Evolutionary conservation across 1,284 basidiomycete species (phyloP), one percentile per base, ranked within the genome.

Genomic region (Trichosporon sp.): DNA sequence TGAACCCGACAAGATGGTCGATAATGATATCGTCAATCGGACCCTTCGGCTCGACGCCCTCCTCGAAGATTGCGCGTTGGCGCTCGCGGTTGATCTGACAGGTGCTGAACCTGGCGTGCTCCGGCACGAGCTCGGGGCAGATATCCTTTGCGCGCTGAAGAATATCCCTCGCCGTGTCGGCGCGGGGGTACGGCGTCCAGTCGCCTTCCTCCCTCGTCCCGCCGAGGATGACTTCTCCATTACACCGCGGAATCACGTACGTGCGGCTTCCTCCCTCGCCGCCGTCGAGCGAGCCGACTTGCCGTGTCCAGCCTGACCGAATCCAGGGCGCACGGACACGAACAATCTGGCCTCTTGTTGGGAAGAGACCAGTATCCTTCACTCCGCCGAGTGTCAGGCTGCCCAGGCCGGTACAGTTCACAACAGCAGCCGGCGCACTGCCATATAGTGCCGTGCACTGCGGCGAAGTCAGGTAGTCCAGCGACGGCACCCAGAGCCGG

Each of bases 321-420:
- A 80, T 56, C 77, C 77, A 79, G 0, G 76, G 76, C 7, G 85
- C 85, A 11, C 78, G 72, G 7, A 86, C 69, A 10, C 84, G 69
- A 13, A 84, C 82, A 1, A 84, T 81, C 69, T 87, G 86, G 0
- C 86, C 85, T 19, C 85, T 78, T 6, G 83, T 82, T 3, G 85
- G 85, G 69, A 81, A 84, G 9, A 86, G 80, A 60, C 73, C 67
- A 1, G 16, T 3, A 67, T 86, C 85, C 61, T 82, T 78, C 0
- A 86, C 81, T 5, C 82, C 83, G 14, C 81, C 81, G 0, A 86
- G 77, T 1, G 78, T 78, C 11, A 83, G 74, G 3, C 84, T 82
- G 9, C 84, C 84, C 23, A 86, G 73, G 0, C 84, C 91, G 76
- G 85, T 81, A 69, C 90, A 92, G 6, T 88, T 84, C 2, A 92